phyloP scores from a whole-genome alignment of 108 stramenopile species.

The Epithemia pelagica region DNA sequence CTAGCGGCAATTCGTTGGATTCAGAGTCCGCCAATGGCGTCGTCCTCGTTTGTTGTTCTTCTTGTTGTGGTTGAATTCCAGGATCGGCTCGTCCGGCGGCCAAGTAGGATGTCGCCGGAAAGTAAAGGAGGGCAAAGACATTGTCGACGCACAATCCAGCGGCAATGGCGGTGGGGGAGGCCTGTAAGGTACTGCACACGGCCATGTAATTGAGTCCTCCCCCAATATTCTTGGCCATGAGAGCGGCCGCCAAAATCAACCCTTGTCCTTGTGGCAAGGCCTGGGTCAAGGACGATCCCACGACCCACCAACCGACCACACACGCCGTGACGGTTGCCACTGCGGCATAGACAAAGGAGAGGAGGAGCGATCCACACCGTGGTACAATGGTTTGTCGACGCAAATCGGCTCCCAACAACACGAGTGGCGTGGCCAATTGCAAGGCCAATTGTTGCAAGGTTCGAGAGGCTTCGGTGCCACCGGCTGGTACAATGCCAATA shows the following conservation, averaged over 20 bases:
- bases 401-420: slow-evolving; percentile 71
- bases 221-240: slow-evolving; percentile 80
- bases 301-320: slow-evolving; percentile 37
- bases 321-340: slow-evolving; percentile 50
- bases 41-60: neutral
- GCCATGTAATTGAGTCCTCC: slow-evolving; percentile 83
- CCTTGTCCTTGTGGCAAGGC: slow-evolving; percentile 37
- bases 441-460: slow-evolving; percentile 34
- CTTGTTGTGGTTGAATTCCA: neutral
- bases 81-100: slow-evolving; percentile 43
- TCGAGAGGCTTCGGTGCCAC: slow-evolving; percentile 47
- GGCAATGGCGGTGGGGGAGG: slow-evolving; percentile 57
- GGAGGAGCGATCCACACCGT: slow-evolving; percentile 45
- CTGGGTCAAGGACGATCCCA: slow-evolving; percentile 6
- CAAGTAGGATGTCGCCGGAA: slow-evolving; percentile 59
- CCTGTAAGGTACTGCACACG: slow-evolving; percentile 44
- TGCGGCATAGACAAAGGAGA: slow-evolving; percentile 54
- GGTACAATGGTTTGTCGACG: slow-evolving; percentile 11
- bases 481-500: slow-evolving; percentile 47
- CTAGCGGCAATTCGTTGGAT: neutral
- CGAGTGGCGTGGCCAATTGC: slow-evolving; percentile 64
- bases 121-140: slow-evolving; percentile 71
- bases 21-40: neutral
- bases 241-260: slow-evolving; percentile 55
- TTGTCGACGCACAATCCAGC: slow-evolving; percentile 64